A percentile compares a stretch with the other conserved stretches of the same genome.
These are phyloP conservation scores for Abortiporus biennis DNA, from an alignment of 1,284 basidiomycete genomes.

Conservation along the genomic window DNA sequence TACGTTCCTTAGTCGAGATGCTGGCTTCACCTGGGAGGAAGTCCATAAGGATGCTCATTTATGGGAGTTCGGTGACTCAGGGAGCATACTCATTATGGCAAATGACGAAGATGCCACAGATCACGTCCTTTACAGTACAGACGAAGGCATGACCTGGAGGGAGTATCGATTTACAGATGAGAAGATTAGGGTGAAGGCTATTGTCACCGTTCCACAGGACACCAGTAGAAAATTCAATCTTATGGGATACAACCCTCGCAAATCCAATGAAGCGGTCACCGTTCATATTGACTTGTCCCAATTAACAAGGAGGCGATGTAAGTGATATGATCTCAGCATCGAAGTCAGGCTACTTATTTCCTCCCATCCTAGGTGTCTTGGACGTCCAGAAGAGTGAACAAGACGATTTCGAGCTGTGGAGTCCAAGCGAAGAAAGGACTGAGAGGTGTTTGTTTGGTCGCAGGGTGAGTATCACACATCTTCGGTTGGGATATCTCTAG, in stretches of 20 bases:
- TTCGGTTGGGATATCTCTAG: neutral
- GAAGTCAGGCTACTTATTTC: conserved; percentile 10
- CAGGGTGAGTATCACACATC: conserved; percentile 45
- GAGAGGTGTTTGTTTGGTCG: conserved; percentile 84
- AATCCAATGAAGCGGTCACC: conserved; percentile 50
- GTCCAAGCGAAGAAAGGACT: conserved; percentile 76
- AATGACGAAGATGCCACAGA: conserved; percentile 95
- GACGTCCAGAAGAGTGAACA: conserved; percentile 64
- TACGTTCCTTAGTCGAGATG: conserved; percentile 95
- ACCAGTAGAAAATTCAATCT: conserved; percentile 90
- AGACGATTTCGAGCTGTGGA: conserved; percentile 96
- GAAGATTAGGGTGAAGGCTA: conserved; percentile 68
- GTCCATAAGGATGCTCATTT: conserved; percentile 97
- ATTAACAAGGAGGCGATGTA: conserved; percentile 73
- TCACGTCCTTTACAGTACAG: conserved; percentile 81
- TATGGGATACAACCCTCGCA: conserved; percentile 59
- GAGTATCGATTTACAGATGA: conserved; percentile 82
- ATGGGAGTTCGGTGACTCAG: conserved; percentile 98
- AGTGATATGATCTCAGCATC: conserved; percentile 21
- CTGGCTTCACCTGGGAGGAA: conserved; percentile 97
- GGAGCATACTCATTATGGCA: conserved; percentile 87
- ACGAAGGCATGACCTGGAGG: conserved; percentile 86
- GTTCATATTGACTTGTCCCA: conserved; percentile 89
- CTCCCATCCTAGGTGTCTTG: conserved; percentile 49
- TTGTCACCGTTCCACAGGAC: conserved; percentile 89